phyloP scores from a whole-genome alignment of 306 rosid species.

The Prosopis cineraria region DNA sequence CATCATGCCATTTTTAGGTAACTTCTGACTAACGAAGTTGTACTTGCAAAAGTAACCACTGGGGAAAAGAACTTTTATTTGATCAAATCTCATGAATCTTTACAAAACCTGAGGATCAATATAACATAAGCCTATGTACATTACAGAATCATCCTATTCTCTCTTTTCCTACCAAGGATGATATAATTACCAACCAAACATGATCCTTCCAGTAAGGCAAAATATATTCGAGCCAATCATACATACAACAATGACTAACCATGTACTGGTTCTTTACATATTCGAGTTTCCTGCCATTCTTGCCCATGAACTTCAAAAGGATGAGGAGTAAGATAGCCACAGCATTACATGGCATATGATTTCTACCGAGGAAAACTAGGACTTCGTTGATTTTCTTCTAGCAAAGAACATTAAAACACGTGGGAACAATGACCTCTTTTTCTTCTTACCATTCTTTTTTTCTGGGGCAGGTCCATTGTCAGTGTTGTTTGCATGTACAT shows the following conservation, averaged over 20 bases:
- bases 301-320: neutral
- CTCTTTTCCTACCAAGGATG: conserved; percentile 42
- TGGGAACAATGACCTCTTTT: conserved; percentile 80
- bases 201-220: conserved; percentile 28
- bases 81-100: conserved; percentile 36
- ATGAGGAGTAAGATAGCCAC: conserved; percentile 22
- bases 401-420: conserved; percentile 88
- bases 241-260: conserved; percentile 49
- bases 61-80: conserved; percentile 32
- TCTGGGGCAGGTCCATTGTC: conserved; percentile 54
- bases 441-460: conserved; percentile 64
- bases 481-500: conserved; percentile 30
- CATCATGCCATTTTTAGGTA: neutral
- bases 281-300: neutral
- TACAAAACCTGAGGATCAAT: conserved; percentile 43
- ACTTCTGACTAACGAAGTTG: neutral
- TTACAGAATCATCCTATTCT: conserved; percentile 38
- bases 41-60: neutral
- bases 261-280: conserved; percentile 37
- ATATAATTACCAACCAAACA: conserved; percentile 34
- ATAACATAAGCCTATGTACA: conserved; percentile 44
- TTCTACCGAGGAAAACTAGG: conserved; percentile 37
- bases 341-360: conserved; percentile 26
- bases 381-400: conserved; percentile 56
- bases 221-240: conserved; percentile 41